Base-by-base conservation (phyloP, 208 protist genomes). In the Leishmania tropica region DNA sequence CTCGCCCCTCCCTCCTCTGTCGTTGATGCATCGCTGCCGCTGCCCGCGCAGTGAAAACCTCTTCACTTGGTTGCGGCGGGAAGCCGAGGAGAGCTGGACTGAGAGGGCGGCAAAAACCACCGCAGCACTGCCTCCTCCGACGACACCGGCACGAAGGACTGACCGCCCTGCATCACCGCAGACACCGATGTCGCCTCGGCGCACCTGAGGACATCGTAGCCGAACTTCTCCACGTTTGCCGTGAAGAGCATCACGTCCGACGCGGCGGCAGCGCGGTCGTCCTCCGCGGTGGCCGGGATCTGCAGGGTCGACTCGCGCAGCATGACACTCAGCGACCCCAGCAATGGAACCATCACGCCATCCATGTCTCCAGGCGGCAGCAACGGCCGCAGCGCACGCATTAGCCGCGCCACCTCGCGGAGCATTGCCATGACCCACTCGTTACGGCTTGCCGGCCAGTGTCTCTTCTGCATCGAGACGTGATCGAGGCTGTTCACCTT, bases 351-450 rank as follows among this genome's bases (percentile, higher is more conserved):
- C 62, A 96, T 80, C 3, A 97, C 91, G 35, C 88, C 89, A 60
- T 90, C 85, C 68, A 90, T 82, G 83, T 97, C 95, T 1, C n/a
- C 51, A 6, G 82, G 72, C 4, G 93, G 88, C 64, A 98, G 80
- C 67, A 97, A 75, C 42, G 94, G 92, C 40, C 88, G 89, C 76
- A 98, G 21, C 5, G 81, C 82, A 1, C 90, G 89, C 80, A 95
- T 87, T 37, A 98, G 78, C 24, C 94, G 88, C 28, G 94, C 95
- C 60, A 91, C 91, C 85, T 98, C 93, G 19, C 91, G 85, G 76
- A 98, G 85, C 93, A 96, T 96, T 65, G 89, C 87, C 93, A 98
- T 96, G 28, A 98, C 88, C 94, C 93, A 98, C 79, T 95, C 90
- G 76, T 96, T 95, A 47, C 95, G 92, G 40, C 81, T 77, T 6